A percentile compares a stretch with the other conserved stretches of the same genome.
These are phyloP conservation scores for Acmispon strigosus DNA, from an alignment of 306 rosid species.

Conservation along the genomic window DNA sequence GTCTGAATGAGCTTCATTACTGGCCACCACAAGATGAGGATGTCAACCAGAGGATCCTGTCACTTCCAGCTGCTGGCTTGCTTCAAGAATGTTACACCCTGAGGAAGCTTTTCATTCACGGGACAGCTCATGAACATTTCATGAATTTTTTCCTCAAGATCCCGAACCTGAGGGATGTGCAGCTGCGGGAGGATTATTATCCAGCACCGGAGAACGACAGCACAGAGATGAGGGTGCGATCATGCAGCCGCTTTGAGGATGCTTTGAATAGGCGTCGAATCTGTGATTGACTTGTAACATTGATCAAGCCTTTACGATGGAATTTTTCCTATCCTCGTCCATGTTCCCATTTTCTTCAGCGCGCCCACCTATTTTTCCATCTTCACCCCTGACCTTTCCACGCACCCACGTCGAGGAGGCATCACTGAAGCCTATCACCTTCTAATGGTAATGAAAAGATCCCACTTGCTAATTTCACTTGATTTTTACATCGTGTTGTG, in stretches of 20 bases:
- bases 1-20: conserved; percentile 62
- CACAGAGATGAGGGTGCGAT: conserved; percentile 83
- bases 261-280: conserved; percentile 60
- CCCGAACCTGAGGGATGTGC: conserved; percentile 65
- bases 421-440: too few species aligned
- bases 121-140: conserved; percentile 79
- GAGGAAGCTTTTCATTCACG: conserved; percentile 85
- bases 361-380: too few species aligned
- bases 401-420: too few species aligned
- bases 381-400: too few species aligned
- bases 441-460: too few species aligned
- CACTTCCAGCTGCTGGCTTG: conserved; percentile 75
- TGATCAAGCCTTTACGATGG: neutral
- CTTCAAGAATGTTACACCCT: conserved; percentile 53
- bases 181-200: conserved; percentile 71
- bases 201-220: conserved; percentile 91
- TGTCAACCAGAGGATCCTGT: conserved; percentile 72
- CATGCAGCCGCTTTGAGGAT: conserved; percentile 88
- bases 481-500: too few species aligned
- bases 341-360: too few species aligned
- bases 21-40: conserved; percentile 95
- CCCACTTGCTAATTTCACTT: too few species aligned
- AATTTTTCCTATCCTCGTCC: too few species aligned
- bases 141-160: conserved; percentile 59
- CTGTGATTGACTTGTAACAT: conserved; percentile 34